Conservation (phyloP, 2,329 filamentous ascomycete species). For the Didymella glomerata region DNA sequence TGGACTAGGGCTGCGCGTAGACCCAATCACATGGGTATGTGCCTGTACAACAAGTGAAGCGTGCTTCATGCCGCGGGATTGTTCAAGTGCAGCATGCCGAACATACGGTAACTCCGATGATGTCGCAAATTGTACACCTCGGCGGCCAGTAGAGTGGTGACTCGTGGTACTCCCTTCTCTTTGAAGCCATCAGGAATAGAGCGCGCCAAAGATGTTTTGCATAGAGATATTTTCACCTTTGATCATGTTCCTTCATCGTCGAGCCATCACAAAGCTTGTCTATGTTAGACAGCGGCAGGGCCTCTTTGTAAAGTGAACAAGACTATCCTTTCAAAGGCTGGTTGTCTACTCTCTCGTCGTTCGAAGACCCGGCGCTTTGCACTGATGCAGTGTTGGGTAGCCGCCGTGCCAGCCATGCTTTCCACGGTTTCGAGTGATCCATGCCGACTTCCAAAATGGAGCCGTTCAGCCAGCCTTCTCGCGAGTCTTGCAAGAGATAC, state of each 20-base stretch:
- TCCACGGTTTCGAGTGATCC: not conserved
- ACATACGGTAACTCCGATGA: not conserved
- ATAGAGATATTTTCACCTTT: not conserved
- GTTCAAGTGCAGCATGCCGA: not conserved
- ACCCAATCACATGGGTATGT: not conserved
- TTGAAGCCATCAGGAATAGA: not conserved
- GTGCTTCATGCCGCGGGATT: not conserved
- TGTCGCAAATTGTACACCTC: not conserved
- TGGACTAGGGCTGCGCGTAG: not conserved
- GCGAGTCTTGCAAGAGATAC: conserved; percentile 3
- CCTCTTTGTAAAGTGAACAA: not conserved
- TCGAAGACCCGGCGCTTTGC: not conserved
- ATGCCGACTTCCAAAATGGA: not conserved
- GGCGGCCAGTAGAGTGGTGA: not conserved
- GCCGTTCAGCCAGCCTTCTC: not conserved
- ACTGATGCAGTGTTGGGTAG: not conserved
- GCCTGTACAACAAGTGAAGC: not conserved
- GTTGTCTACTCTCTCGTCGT: not conserved
- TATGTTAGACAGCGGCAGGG: not conserved
- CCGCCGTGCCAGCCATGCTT: not conserved
- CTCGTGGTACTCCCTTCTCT: not conserved
- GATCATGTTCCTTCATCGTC: not conserved
- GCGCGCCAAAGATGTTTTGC: not conserved
- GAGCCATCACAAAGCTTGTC: not conserved
- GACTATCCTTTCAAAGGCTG: not conserved